Evolutionary conservation across 2,329 filamentous ascomycete genomes (phyloP).

Genomic region (Microsporum canis): DNA sequence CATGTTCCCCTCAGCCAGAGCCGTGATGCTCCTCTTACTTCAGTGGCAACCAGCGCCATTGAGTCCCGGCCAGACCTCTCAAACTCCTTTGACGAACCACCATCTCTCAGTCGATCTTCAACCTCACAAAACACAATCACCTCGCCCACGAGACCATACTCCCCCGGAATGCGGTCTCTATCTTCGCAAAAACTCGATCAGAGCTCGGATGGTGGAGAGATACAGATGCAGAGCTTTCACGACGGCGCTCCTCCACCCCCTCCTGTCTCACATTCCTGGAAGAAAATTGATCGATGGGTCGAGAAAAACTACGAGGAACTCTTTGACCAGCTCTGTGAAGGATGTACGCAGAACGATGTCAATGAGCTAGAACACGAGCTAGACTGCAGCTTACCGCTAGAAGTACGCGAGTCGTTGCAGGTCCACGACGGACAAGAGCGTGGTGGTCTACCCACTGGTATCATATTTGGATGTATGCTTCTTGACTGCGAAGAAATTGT

Average conservation of each 20-base stretch:
- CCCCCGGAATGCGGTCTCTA: constrained; percentile 76
- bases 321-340: constrained; percentile 84
- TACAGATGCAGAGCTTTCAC: constrained; percentile 91
- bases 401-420: constrained; percentile 83
- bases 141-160: constrained; percentile 63
- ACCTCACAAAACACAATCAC: constrained; percentile 43
- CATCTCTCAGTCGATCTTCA: constrained; percentile 37
- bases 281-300: constrained; percentile 83
- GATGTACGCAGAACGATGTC: constrained; percentile 83
- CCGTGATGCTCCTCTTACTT: constrained; percentile 70
- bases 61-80: constrained; percentile 80
- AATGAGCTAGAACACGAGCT: constrained; percentile 95
- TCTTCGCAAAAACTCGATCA: constrained; percentile 53
- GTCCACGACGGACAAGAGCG: constrained; percentile 96
- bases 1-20: constrained; percentile 80
- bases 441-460: constrained; percentile 77
- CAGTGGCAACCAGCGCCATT: constrained; percentile 70
- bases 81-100: constrained; percentile 66
- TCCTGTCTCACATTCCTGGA: constrained; percentile 81
- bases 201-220: constrained; percentile 59
- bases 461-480: constrained; percentile 89
- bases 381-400: constrained; percentile 84
- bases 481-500: constrained; percentile 97
- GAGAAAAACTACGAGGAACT: constrained; percentile 94
- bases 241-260: constrained; percentile 85